Percentiles rank a stretch among this genome's conserved stretches.
Evolutionary conservation across 345 rosid species (phyloP).

Genomic region (Populus euphratica): DNA sequence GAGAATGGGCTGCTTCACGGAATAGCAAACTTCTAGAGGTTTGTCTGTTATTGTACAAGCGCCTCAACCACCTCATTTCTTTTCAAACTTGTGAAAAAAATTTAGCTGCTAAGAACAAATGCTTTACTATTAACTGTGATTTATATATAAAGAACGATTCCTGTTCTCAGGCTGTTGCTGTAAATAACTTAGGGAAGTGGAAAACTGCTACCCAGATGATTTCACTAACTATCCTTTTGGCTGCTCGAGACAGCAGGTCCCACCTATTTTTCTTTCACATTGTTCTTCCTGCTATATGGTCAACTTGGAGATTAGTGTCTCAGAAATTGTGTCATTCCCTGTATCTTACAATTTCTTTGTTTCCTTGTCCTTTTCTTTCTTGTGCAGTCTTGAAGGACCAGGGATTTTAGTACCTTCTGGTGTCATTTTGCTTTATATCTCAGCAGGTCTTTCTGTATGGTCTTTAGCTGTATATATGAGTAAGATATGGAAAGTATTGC

Average conservation of each 20-base stretch:
- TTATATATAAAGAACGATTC: not conserved
- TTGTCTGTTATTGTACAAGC: conserved; percentile 9
- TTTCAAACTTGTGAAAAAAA: not conserved
- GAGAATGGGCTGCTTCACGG: conserved; percentile 99
- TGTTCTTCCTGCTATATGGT: not conserved
- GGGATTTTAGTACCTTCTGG: conserved; percentile 58
- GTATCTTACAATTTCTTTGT: not conserved
- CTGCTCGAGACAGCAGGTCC: conserved; percentile 77
- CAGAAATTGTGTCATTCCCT: not conserved
- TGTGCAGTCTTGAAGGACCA: conserved; percentile 55
- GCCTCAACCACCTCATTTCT: not conserved
- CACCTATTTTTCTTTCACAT: not conserved
- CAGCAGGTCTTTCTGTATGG: conserved; percentile 91
- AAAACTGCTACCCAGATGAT: conserved; percentile 97
- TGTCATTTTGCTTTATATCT: conserved; percentile 73
- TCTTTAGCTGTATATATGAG: conserved; percentile 82
- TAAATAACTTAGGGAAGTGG: conserved; percentile 96
- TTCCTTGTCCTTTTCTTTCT: not conserved
- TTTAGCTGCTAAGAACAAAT: not conserved
- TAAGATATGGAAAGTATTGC: conserved; percentile 71
- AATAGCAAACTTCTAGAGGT: conserved; percentile 78
- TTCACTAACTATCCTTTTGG: conserved; percentile 83
- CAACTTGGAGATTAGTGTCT: not conserved
- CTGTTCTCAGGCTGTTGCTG: conserved; percentile 80
- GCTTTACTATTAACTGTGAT: not conserved